These are phyloP conservation scores for Colletotrichum sp. DNA, from an alignment of 2,329 filamentous ascomycete genomes.

Conservation along the genomic window DNA sequence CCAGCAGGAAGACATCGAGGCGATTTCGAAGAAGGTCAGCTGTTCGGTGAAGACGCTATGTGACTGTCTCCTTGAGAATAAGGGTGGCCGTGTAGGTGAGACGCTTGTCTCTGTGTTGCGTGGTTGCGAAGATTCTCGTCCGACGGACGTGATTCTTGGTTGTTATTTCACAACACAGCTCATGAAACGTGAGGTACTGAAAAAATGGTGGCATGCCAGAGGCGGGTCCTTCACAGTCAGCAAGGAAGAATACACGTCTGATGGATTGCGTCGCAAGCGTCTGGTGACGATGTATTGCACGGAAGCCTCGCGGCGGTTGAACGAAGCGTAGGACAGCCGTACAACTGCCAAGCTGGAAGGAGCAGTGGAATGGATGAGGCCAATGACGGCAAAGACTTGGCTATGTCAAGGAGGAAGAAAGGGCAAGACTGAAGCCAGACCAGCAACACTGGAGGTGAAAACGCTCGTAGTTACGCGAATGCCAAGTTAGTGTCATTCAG, in stretches of 20 bases:
- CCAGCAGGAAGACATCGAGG: neutral
- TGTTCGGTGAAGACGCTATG: neutral
- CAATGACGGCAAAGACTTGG: neutral
- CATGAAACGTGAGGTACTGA: neutral
- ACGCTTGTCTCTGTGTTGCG: rapidly evolving
- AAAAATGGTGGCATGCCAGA: neutral
- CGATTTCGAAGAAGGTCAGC: neutral
- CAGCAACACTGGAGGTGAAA: too few relatives aligned
- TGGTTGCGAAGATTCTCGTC: rapidly evolving
- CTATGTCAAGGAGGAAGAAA: neutral
- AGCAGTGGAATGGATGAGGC: neutral
- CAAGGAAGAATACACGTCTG: neutral
- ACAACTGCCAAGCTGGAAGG: neutral
- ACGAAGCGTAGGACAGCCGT: rapidly evolving
- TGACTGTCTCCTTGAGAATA: neutral
- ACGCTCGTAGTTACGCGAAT: too few relatives aligned
- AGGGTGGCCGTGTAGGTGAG: rapidly evolving
- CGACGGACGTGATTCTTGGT: neutral
- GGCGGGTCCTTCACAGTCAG: neutral
- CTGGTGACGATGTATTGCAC: neutral
- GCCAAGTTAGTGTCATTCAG: too few relatives aligned
- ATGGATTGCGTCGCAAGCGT: neutral
- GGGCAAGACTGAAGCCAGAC: neutral
- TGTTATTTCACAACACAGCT: neutral
- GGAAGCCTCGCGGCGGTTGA: neutral